Percentiles rank a stretch among this genome's conserved stretches.
These are phyloP conservation scores for Suhomyces panamericanus DNA, from an alignment of 1,139 yeast genomes.

Conservation along the genomic window DNA sequence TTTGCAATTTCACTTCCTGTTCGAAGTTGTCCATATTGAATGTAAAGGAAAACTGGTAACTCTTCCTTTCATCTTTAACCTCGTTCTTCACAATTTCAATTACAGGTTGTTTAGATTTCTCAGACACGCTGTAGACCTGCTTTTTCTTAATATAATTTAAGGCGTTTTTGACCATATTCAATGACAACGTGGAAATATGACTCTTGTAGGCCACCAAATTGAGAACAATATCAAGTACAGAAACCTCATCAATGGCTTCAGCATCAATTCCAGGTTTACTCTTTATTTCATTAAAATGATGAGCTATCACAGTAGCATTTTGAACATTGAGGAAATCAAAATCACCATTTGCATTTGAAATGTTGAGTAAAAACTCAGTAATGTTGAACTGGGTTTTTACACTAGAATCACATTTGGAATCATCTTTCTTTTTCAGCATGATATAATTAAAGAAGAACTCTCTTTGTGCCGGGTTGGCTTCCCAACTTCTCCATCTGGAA, in stretches of 20 bases:
- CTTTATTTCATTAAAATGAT: conserved; percentile 8
- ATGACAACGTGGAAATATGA: conserved; percentile 21
- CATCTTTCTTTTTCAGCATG: conserved; percentile 23
- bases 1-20: conserved; percentile 15
- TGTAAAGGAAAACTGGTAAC: conserved; percentile 8
- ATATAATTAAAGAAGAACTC: conserved; percentile 52
- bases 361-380: conserved; percentile 9
- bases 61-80: neutral
- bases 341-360: conserved; percentile 7
- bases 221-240: conserved; percentile 17
- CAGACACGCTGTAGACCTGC: neutral
- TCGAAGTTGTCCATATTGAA: conserved; percentile 16
- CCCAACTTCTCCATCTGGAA: conserved; percentile 92
- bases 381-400: conserved; percentile 6
- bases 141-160: conserved; percentile 2
- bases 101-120: neutral
- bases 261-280: conserved; percentile 14
- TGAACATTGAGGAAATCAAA: conserved; percentile 20
- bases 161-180: conserved; percentile 14
- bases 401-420: conserved; percentile 3
- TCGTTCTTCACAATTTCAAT: neutral
- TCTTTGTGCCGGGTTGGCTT: conserved; percentile 49
- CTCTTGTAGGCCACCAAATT: conserved; percentile 28
- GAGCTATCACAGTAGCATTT: conserved; percentile 14
- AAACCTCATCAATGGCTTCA: conserved; percentile 15